phyloP scores from a whole-genome alignment of 805 yeast genomes.

The Saccharomycopsis javanensis region DNA sequence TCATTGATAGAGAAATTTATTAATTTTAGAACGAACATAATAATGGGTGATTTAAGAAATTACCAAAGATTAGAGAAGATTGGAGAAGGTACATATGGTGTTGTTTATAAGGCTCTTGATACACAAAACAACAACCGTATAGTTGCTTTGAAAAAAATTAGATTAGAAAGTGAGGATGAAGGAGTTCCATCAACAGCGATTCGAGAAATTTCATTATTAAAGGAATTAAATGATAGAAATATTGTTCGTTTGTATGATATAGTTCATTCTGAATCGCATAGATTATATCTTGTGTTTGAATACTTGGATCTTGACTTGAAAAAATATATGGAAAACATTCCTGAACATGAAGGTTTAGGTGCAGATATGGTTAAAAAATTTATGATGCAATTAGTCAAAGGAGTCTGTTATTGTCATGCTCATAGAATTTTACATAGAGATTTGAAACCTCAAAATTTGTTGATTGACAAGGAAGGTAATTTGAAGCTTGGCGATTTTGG shows the following conservation, averaged over 20 bases:
- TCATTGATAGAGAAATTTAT: too few species aligned
- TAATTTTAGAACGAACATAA: too few species aligned
- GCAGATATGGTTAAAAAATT: slow-evolving; percentile 84
- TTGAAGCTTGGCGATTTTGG: slow-evolving; percentile 90
- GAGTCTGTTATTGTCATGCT: slow-evolving; percentile 87
- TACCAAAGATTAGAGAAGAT: slow-evolving; percentile 92
- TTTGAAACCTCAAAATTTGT: slow-evolving; percentile 89
- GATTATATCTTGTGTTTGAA: slow-evolving; percentile 87
- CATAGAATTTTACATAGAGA: slow-evolving; percentile 93
- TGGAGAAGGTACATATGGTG: slow-evolving; percentile 98
- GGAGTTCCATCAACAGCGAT: slow-evolving; percentile 99
- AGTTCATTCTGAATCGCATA: slow-evolving; percentile 89
- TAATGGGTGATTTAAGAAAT: slow-evolving; percentile 81
- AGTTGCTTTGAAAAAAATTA: slow-evolving; percentile 90
- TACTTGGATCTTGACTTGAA: slow-evolving; percentile 89
- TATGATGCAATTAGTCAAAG: slow-evolving; percentile 84
- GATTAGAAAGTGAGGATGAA: slow-evolving; percentile 93
- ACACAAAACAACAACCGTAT: slow-evolving; percentile 82
- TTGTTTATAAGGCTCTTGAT: slow-evolving; percentile 92
- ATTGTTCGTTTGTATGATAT: slow-evolving; percentile 88
- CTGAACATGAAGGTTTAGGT: slow-evolving; percentile 84
- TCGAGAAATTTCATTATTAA: slow-evolving; percentile 86
- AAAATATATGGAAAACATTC: slow-evolving; percentile 92
- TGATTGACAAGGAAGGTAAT: slow-evolving; percentile 92
- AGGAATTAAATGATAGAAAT: slow-evolving; percentile 89